Percentiles rank a stretch among this genome's conserved stretches.
Evolutionary conservation across 257 asterid species (phyloP).

Genomic region (Nicotiana noctiflora): DNA sequence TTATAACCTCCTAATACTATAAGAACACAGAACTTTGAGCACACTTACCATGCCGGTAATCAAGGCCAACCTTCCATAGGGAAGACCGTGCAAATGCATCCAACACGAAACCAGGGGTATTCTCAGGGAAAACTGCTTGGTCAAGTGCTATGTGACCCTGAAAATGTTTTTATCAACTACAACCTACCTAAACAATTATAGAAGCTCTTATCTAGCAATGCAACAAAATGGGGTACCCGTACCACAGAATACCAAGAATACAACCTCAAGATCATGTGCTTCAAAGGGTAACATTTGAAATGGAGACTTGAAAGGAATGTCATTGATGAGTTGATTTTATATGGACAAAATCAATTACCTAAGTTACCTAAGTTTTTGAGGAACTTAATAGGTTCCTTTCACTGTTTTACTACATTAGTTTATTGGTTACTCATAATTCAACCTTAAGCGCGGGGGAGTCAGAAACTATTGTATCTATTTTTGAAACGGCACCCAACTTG

Average conservation of each 20-base stretch:
- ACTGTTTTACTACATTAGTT: background rate
- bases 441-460: background rate
- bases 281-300: background rate
- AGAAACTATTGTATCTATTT: background rate
- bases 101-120: slow-evolving; percentile 88
- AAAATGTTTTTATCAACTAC: slow-evolving; percentile 7
- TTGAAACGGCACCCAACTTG: background rate
- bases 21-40: background rate
- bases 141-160: slow-evolving; percentile 99
- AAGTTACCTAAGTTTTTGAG: background rate
- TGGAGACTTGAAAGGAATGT: background rate
- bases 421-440: background rate
- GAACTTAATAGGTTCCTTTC: background rate
- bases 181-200: slow-evolving; percentile 5
- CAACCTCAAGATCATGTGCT: background rate
- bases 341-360: background rate
- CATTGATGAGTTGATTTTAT: background rate
- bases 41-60: slow-evolving; percentile 85
- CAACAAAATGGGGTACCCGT: background rate
- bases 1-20: background rate
- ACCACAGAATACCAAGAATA: background rate
- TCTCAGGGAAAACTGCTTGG: slow-evolving; percentile 90
- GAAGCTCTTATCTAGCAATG: background rate
- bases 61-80: slow-evolving; percentile 97
- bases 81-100: slow-evolving; percentile 95